A percentile compares a stretch with the other conserved stretches of the same genome.
Evolutionary conservation across 805 yeast genomes (phyloP).

Genomic region (Monosporozyma aerobia): DNA sequence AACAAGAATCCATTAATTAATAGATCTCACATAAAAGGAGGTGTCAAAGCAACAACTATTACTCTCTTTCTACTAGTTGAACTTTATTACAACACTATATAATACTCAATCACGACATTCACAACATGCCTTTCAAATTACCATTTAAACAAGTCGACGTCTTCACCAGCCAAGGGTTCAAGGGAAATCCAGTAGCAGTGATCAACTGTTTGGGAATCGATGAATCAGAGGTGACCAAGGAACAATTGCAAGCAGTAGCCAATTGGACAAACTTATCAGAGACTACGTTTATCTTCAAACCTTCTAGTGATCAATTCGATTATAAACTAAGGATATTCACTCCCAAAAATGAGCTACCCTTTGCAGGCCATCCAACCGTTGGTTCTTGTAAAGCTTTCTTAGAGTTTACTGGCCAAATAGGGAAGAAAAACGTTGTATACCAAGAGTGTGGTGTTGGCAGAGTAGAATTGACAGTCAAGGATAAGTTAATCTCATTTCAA

Average conservation of each 20-base stretch:
- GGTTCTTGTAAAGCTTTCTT: constrained; percentile 43
- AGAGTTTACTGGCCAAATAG: constrained; percentile 25
- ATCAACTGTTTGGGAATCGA: constrained; percentile 15
- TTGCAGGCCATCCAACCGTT: constrained; percentile 59
- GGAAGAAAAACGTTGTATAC: constrained; percentile 18
- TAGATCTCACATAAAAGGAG: not conserved
- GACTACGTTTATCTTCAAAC: constrained; percentile 42
- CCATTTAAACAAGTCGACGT: constrained; percentile 33
- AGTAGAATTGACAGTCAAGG: constrained; percentile 28
- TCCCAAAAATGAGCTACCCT: constrained; percentile 41
- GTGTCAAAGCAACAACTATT: no score
- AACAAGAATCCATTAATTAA: no score
- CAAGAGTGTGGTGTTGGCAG: constrained; percentile 42
- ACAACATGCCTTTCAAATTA: constrained; percentile 8
- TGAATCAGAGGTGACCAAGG: constrained; percentile 25
- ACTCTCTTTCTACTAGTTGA: no score
- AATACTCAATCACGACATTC: no score
- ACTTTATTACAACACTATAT: no score
- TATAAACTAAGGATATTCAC: constrained; percentile 44
- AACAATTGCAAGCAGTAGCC: constrained; percentile 40
- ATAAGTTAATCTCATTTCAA: constrained; percentile 25
- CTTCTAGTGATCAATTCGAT: constrained; percentile 34
- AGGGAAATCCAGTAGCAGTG: constrained; percentile 52
- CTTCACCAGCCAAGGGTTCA: constrained; percentile 29
- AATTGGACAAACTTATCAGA: constrained; percentile 57